Base-by-base conservation (phyloP, 352 stramenopile genomes). In the Phytophthora melonis region DNA sequence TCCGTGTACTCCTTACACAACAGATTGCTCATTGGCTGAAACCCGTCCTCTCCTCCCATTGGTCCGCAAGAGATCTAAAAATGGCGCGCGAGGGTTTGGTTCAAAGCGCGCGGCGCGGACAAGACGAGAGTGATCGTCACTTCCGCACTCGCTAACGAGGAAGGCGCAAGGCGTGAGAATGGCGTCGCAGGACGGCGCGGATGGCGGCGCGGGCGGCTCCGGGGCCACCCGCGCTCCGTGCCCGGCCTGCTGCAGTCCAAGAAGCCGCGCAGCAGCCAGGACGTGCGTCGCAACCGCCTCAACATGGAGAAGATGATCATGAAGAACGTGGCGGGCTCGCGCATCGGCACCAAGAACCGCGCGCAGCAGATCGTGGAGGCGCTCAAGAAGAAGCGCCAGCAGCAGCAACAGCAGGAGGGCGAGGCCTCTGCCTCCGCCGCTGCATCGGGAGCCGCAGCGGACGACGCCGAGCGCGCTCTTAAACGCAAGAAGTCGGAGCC, bases 251-350 rank as follows among this genome's bases (percentile, higher is more conserved):
- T 70, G 5, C 27, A 66, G 10, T 49, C 45, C 52, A 77, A 70
- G 55, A 78, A 72, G 61, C 36, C 47, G 43, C 72, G 72, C 53
- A 70, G 25, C 21, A 88, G 74, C 2, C 81, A 92, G 19, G 77
- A 94, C 18, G 14, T 80, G 66, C 85, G 87, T 0, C 88, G 86
- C 54, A 93, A 81, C 72, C 77, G 78, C 16, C 56, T 93, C 39
- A 95, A 92, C 66, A 93, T 93, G 86, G 88, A 95, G 75, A 93
- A 93, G 57, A 95, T 95, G 88, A 91, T 95, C 72, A 86, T 93
- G 74, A 93, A 93, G 64, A 95, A 95, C 69, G 86, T 93, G 32
- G 58, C 87, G 21, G 78, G 70, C 41, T 81, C 82, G 5, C 81
- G 86, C 11, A 79, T 73, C 18, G 79, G 75, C 68, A 80, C 87